Evolutionary conservation across 2,329 filamentous ascomycete genomes (phyloP).

Genomic region (Phaeosphaeriaceae sp.): DNA sequence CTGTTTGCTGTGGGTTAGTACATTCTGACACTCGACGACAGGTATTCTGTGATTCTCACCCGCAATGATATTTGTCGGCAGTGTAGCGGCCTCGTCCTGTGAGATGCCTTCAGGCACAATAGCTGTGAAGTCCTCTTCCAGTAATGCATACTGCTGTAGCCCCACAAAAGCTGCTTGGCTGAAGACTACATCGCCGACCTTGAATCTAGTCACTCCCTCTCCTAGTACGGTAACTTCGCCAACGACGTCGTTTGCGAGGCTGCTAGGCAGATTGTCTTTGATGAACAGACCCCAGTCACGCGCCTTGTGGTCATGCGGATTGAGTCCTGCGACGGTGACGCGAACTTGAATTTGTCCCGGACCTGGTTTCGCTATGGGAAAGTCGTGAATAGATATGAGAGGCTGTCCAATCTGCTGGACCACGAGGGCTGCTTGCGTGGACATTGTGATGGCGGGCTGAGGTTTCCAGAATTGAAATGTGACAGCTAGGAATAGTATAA

Average conservation of each 20-base stretch:
- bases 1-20: constrained; percentile 40
- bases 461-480: too few species aligned
- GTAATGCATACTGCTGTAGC: constrained; percentile 50
- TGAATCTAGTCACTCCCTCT: constrained; percentile 58
- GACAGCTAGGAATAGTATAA: too few species aligned
- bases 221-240: constrained; percentile 59
- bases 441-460: neutral
- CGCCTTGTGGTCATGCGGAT: constrained; percentile 51
- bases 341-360: constrained; percentile 46
- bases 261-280: constrained; percentile 36
- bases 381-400: neutral
- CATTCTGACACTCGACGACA: too few species aligned
- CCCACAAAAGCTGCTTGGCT: constrained; percentile 49
- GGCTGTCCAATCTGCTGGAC: neutral
- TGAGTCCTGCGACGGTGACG: constrained; percentile 45
- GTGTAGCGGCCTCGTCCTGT: constrained; percentile 47
- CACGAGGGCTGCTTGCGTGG: neutral
- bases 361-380: constrained; percentile 17
- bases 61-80: constrained; percentile 30
- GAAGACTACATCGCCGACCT: constrained; percentile 63
- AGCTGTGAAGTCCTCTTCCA: constrained; percentile 36
- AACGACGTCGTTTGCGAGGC: constrained; percentile 54
- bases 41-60: neutral
- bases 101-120: constrained; percentile 44
- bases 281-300: constrained; percentile 50